Conservation (phyloP, 352 stramenopile species). For the Pythium aristosporum region DNA sequence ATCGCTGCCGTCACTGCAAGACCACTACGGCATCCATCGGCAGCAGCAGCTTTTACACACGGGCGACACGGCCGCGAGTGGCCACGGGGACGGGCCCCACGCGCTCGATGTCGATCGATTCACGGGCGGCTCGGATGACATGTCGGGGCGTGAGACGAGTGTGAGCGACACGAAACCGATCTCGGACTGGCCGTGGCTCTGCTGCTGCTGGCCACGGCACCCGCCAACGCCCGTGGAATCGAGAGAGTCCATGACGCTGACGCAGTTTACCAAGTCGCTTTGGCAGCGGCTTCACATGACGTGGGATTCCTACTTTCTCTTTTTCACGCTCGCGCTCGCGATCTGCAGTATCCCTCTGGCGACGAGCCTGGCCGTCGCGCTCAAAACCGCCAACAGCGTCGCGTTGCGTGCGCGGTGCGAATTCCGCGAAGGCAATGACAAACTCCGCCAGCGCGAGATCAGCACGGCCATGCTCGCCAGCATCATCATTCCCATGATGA, state of each 20-base stretch:
- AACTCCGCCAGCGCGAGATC: conserved; percentile 23
- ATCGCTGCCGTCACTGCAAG: conserved; percentile 12
- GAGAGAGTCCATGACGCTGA: conserved; percentile 17
- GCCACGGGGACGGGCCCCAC: conserved; percentile 2
- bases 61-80: conserved; percentile 12
- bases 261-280: conserved; percentile 36
- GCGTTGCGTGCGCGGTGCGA: conserved; percentile 47
- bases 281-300: conserved; percentile 60
- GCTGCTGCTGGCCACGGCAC: conserved; percentile 2
- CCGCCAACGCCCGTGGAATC: neutral
- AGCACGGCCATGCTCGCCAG: conserved; percentile 47
- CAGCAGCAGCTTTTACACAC: conserved; percentile 24
- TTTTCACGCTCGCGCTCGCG: conserved; percentile 49
- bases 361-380: conserved; percentile 33
- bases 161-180: conserved; percentile 2
- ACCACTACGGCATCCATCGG: conserved; percentile 16
- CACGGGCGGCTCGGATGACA: conserved; percentile 18
- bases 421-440: conserved; percentile 29
- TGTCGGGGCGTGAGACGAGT: conserved; percentile 10
- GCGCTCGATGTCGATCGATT: conserved; percentile 8
- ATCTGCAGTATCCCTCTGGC: conserved; percentile 50
- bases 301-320: conserved; percentile 76
- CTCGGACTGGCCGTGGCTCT: conserved; percentile 14
- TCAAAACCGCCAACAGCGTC: conserved; percentile 33
- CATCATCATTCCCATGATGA: conserved; percentile 59